Evolutionary conservation across 2,329 filamentous ascomycete genomes (phyloP), one percentile per base, ranked within the genome.

Genomic region (Clarireedia monteithiana): DNA sequence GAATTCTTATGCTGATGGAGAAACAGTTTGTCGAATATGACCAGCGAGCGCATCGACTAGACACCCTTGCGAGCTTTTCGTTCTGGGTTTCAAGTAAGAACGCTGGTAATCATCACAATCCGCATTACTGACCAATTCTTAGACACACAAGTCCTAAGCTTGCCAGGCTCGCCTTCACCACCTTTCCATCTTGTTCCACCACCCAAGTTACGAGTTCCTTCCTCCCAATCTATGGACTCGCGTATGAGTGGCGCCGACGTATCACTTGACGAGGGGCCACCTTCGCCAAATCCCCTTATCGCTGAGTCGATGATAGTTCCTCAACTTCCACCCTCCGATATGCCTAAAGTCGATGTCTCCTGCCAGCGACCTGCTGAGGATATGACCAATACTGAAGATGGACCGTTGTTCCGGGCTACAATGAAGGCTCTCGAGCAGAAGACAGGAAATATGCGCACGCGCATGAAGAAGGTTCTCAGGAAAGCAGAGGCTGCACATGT

Each of bases 341-440:
- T 75, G 0, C 83, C 94, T 60, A 95, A 89, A 69, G 84, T 97
- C 14, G 94, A 97, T 67, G 81, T 96, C n/a, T 81, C 85, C 42
- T 91, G 89, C 65, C 88, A 89, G 56, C 85, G 90, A 49, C 91
- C 91, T 2, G 86, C 84, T 36, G 91, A 96, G 59, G 92, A 96
- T 72, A 84, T 90, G 72, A 84, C 86, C 59, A 82, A 87, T 23
- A 85, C 88, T 23, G 94, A 97, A 64, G 94, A 99, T 72, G 94
- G 94, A 0, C 94, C 95, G 0, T 78, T 99, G 1, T 99, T 99
- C 73, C 84, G 95, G 60, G 95, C 94, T 17, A 97, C 94, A 0
- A 95, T 99, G 79, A 96, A 96, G 70, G 88, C 91, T 0, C 75
- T 97, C 27, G 94, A 99, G 71, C 91, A 96, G 68, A 97, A 96